phyloP scores from a whole-genome alignment of 2,329 filamentous ascomycete species.

The Aspergillus eucalypticola region DNA sequence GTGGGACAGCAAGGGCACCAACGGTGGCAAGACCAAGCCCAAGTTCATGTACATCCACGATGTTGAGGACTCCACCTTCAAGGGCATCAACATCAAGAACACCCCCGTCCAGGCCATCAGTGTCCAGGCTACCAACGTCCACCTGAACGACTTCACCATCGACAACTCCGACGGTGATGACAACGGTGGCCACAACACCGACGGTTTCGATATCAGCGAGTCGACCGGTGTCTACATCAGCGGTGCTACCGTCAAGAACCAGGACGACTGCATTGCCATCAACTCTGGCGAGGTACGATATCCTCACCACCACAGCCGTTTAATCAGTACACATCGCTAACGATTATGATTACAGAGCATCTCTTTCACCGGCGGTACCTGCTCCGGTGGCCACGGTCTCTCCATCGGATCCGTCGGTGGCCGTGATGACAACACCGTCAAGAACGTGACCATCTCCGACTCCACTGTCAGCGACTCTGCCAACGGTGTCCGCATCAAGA shows the following conservation, averaged over 20 bases:
- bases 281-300: slow-evolving; percentile 53
- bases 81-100: slow-evolving; percentile 38
- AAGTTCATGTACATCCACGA: slow-evolving; percentile 60
- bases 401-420: slow-evolving; percentile 61
- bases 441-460: slow-evolving; percentile 53
- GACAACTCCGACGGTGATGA: slow-evolving; percentile 59
- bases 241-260: slow-evolving; percentile 56
- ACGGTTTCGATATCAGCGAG: slow-evolving; percentile 43
- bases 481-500: slow-evolving; percentile 63
- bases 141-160: slow-evolving; percentile 55
- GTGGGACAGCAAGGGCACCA: slow-evolving; percentile 63
- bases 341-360: slow-evolving; percentile 22
- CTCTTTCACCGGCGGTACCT: slow-evolving; percentile 31
- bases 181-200: slow-evolving; percentile 54
- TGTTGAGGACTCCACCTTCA: slow-evolving; percentile 36
- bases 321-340: too few relatives aligned
- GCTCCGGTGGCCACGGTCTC: slow-evolving; percentile 51
- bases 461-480: slow-evolving; percentile 54
- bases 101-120: slow-evolving; percentile 42
- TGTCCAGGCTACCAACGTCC: slow-evolving; percentile 51
- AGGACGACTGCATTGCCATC: slow-evolving; percentile 62
- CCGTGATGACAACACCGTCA: slow-evolving; percentile 56
- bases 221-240: slow-evolving; percentile 53
- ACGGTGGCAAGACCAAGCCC: slow-evolving; percentile 65
- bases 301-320: too few relatives aligned